A percentile compares a stretch with the other conserved stretches of the same genome.
Evolutionary conservation across 78 protist genomes (phyloP).

Genomic region (Protostelium mycophagum): DNA sequence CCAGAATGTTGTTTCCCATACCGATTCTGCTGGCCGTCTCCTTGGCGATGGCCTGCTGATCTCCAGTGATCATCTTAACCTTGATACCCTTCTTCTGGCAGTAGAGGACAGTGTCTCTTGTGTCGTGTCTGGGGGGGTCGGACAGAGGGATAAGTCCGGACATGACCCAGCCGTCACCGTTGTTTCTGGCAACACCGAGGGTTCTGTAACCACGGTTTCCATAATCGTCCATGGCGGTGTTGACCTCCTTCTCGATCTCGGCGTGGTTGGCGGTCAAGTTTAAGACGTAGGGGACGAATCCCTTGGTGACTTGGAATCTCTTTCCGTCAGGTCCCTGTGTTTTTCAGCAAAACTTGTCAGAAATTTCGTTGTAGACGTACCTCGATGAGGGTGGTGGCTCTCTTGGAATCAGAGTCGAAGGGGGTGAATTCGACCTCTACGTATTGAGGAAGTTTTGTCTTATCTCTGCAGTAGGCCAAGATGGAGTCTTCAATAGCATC

Average conservation of each 20-base stretch:
- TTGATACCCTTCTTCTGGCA: slow-evolving; percentile 68
- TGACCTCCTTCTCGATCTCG: slow-evolving; percentile 12
- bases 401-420: not conserved
- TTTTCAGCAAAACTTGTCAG: too few relatives aligned
- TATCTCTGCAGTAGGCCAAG: slow-evolving; percentile 11
- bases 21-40: slow-evolving; percentile 78
- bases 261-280: slow-evolving; percentile 18
- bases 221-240: slow-evolving; percentile 17
- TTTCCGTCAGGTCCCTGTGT: slow-evolving; percentile 13
- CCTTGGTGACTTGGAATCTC: slow-evolving; percentile 25
- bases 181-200: slow-evolving; percentile 17
- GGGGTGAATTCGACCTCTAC: not conserved
- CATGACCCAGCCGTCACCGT: slow-evolving; percentile 56
- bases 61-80: slow-evolving; percentile 95
- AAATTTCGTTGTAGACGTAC: too few relatives aligned
- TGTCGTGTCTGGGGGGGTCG: slow-evolving; percentile 91
- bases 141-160: slow-evolving; percentile 77
- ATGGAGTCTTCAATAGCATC: slow-evolving; percentile 75
- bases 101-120: slow-evolving; percentile 61
- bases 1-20: slow-evolving; percentile 58
- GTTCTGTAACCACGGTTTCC: slow-evolving; percentile 60
- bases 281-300: slow-evolving; percentile 49
- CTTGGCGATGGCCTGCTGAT: slow-evolving; percentile 82
- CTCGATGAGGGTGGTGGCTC: not conserved
- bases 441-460: not conserved